phyloP scores from a whole-genome alignment of 164 flowering plant genomes.

The Nelumbo lutea region DNA sequence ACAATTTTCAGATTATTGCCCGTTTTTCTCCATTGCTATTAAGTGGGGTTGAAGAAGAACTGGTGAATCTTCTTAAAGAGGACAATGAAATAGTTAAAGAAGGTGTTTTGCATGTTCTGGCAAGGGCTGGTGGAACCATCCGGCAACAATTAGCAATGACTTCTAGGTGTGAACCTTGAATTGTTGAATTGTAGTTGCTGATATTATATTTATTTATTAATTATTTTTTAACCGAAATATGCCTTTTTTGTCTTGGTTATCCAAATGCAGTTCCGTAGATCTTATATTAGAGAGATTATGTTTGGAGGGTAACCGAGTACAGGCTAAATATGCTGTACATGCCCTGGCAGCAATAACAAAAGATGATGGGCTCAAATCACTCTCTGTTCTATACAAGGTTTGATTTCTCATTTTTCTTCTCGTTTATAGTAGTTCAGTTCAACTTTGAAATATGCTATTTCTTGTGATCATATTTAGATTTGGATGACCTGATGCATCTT shows the following conservation, averaged over 20 bases:
- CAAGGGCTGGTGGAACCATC: constrained; percentile 93
- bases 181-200: background rate
- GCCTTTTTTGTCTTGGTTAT: constrained; percentile 8
- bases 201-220: background rate
- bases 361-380: constrained; percentile 93
- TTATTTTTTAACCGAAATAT: background rate
- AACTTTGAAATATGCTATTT: background rate
- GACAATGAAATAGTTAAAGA: constrained; percentile 82
- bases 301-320: constrained; percentile 87
- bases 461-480: background rate
- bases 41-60: constrained; percentile 66
- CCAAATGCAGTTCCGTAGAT: constrained; percentile 74
- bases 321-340: constrained; percentile 97
- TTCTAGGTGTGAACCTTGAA: constrained; percentile 50
- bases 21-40: constrained; percentile 67
- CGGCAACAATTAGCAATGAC: constrained; percentile 71
- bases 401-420: background rate
- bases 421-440: too few relatives aligned
- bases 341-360: constrained; percentile 91
- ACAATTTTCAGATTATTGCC: constrained; percentile 62
- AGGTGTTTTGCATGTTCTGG: constrained; percentile 79
- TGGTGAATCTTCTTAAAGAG: constrained; percentile 78
- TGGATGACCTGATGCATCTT: constrained; percentile 17
- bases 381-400: constrained; percentile 95
- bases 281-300: constrained; percentile 82